These are phyloP conservation scores for Diplosphaera chodatii DNA, from an alignment of 139 green algal genomes.

Conservation along the genomic window DNA sequence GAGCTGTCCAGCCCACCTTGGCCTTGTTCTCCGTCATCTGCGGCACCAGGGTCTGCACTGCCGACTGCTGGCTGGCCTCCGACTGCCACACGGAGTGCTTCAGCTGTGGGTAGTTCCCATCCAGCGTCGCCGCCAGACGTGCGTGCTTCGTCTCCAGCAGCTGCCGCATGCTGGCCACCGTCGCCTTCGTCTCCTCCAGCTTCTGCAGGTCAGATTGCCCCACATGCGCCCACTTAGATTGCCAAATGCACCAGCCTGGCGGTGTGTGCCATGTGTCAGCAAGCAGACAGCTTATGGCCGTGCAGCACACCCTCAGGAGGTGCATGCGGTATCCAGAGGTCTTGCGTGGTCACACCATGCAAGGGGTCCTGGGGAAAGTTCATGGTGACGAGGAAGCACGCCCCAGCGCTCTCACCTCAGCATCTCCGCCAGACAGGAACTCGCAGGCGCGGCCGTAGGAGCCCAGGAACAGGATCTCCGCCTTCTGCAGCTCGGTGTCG, in stretches of 20 bases:
- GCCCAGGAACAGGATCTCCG: constrained; percentile 77
- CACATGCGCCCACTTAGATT: no score
- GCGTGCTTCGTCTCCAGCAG: constrained; percentile 55
- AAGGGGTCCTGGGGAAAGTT: no score
- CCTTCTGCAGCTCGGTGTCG: constrained; percentile 79
- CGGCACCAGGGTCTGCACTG: constrained; percentile 67
- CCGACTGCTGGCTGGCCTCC: constrained; percentile 47
- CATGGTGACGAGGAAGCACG: no score
- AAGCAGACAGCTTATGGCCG: no score
- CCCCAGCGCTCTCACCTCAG: constrained; percentile 9
- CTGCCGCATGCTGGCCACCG: constrained; percentile 51
- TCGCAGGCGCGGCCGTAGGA: constrained; percentile 75
- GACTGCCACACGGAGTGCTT: constrained; percentile 63
- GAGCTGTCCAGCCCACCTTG: no score
- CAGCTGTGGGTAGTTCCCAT: constrained; percentile 66
- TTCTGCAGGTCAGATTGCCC: constrained; percentile 28
- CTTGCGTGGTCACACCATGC: no score
- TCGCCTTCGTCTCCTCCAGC: constrained; percentile 34
- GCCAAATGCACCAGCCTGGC: no score
- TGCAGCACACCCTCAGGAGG: no score
- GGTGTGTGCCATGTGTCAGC: no score
- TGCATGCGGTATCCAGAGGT: no score
- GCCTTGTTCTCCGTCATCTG: constrained; percentile 79
- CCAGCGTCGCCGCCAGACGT: constrained; percentile 40
- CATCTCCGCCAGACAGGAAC: constrained; percentile 41